Evolutionary conservation across 768 basidiomycete genomes (phyloP), one percentile per base, ranked within the genome.

Genomic region (Lenzites betulinus): DNA sequence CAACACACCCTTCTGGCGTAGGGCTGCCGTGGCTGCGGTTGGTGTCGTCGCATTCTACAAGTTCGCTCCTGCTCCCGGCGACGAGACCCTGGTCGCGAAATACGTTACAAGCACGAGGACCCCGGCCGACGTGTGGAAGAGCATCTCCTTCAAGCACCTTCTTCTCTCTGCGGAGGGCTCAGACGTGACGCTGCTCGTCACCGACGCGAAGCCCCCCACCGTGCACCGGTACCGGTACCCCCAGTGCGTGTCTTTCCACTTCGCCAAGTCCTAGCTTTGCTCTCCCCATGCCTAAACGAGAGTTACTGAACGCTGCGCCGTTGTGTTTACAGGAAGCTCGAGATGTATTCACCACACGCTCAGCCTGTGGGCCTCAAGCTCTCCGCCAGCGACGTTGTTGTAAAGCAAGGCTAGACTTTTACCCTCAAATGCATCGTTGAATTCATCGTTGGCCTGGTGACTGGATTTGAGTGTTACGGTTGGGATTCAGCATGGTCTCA

Each of bases 141-240:
- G 75, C 9, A 58, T 81, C 65, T 87, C 86, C 64, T 79, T 81
- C 61, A 80, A 82, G 64, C 86, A 91, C 70, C 78, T 86, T 0
- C 75, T 76, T 6, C 70, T 77, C 71, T 73, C 76, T 59, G 71
- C 78, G 60, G 71, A 82, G 62, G 67, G 71, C 56, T 76, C 83
- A 62, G 74, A 81, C 55, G 75, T 79, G 11, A 74, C 69, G 46
- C 64, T 79, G 53, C 66, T 85, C 11, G 67, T 84, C 38, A 65
- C 78, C 67, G 64, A 77, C 74, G 66, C 78, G 70, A 73, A 78
- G 72, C 68, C 80, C 75, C 66, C 79, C 51, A 62, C 61, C 16
- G 79, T 88, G 39, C 83, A 85, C 70, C 81, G 88, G 41, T 86
- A 83, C 70, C 80, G 87, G 65, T 89, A 86, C 70, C 87, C 90